These are phyloP conservation scores for Nymphaea thermarum DNA, from an alignment of 164 flowering plant species.

Conservation along the genomic window DNA sequence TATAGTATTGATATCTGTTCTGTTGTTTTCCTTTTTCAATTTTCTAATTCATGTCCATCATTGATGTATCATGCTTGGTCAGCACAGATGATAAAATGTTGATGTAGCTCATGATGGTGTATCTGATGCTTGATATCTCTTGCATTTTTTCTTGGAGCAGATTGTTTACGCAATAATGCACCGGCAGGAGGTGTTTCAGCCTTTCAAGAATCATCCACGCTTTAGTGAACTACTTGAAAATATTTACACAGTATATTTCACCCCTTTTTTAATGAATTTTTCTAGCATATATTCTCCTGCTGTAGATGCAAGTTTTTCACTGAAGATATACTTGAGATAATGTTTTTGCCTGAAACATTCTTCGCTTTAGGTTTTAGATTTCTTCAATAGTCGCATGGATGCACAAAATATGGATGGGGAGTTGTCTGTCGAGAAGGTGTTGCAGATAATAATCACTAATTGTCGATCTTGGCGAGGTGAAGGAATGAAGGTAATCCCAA, in stretches of 20 bases:
- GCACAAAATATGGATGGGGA: conserved; percentile 35
- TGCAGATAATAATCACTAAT: conserved; percentile 64
- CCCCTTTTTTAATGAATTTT: background rate
- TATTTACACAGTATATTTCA: conserved; percentile 57
- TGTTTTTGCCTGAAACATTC: background rate
- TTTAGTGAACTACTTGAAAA: conserved; percentile 88
- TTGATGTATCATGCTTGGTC: too few relatives aligned
- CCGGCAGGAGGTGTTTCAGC: conserved; percentile 85
- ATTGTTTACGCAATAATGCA: conserved; percentile 96
- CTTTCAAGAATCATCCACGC: conserved; percentile 90
- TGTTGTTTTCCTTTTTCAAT: too few relatives aligned
- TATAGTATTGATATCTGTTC: conserved; percentile 10
- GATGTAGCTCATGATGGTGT: too few relatives aligned
- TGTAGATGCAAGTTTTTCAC: background rate
- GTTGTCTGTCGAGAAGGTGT: conserved; percentile 94
- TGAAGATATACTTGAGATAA: background rate
- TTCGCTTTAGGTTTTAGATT: background rate
- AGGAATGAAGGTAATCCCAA: conserved; percentile 69
- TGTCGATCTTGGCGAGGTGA: conserved; percentile 98
- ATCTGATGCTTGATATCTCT: too few relatives aligned
- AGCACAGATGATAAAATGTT: too few relatives aligned
- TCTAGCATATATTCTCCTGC: background rate
- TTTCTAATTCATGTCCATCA: too few relatives aligned
- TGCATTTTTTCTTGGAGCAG: conserved; percentile 23
- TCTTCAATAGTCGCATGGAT: too few relatives aligned